Evolutionary conservation across 2,329 filamentous ascomycete genomes (phyloP), one percentile per base, ranked within the genome.

Genomic region (Exserohilum rostratum): DNA sequence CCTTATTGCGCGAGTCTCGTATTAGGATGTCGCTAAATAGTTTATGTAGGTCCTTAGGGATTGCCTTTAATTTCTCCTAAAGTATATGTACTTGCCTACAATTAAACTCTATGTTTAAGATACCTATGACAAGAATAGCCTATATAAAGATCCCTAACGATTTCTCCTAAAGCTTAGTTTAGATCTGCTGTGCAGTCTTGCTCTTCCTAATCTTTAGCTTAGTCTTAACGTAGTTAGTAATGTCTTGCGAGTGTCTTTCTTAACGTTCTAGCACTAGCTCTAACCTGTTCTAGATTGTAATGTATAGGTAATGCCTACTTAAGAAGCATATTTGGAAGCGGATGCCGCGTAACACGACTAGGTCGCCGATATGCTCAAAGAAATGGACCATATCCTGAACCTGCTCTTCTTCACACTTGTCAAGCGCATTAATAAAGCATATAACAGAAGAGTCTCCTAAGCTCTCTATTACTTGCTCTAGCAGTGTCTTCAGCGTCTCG

Each of bases 361-460:
- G 10, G 2, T 76, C 58, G 0, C 73, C 70, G 0, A 83, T 49
- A 0, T 71, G 59, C 46, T 81, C 73, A 12, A 83, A 77, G 47
- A 78, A 78, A 0, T 61, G 35, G 1, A 83, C 63, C 76, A 83
- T 81, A 0, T 75, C 69, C 27, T 70, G 70, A 2, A 78, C 65
- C 43, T 83, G 67, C 2, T 65, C 49, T 43, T 80, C 76, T 10
- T 79, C 69, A 51, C 80, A 82, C 57, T 83, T 81, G 34, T 84
- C 80, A 1, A 83, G 68, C 0, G 80, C 81, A 50, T 82, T 79
- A 1, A 75, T 64, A 20, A 71, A 72, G 39, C 57, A 67, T 3
- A 65, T 44, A 1, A 69, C 58, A 39, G 57, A 46, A 4, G 46
- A 53, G 2, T 53, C 18, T 37, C 48, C 54, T 13, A 69, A 58